phyloP scores from a whole-genome alignment of 2,329 filamentous ascomycete genomes.

The Aspergillus aculeatus region DNA sequence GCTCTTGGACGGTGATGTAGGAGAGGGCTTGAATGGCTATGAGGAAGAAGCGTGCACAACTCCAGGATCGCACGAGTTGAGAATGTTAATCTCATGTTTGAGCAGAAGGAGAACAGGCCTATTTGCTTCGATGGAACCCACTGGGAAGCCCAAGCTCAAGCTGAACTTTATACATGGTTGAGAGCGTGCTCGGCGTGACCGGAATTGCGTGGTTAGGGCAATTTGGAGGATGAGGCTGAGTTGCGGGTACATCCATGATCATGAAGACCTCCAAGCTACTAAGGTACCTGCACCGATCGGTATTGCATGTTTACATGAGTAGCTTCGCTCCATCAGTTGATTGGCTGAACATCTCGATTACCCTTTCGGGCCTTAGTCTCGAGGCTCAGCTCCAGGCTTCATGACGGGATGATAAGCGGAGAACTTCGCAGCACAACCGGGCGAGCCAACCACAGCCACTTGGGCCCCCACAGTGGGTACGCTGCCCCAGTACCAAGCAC shows the following conservation, averaged over 20 bases:
- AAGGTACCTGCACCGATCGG: not conserved
- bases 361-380: not conserved
- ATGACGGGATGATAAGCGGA: not conserved
- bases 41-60: not conserved
- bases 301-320: not conserved
- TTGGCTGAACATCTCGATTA: not conserved
- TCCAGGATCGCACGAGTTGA: not conserved
- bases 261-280: not conserved
- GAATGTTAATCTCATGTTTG: too few relatives aligned
- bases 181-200: too few relatives aligned
- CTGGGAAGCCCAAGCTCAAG: too few relatives aligned
- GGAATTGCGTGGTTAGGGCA: too few relatives aligned
- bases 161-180: too few relatives aligned
- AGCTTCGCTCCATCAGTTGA: not conserved
- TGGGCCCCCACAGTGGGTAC: not conserved
- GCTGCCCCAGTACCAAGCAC: too few relatives aligned
- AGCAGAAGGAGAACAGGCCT: too few relatives aligned
- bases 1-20: not conserved
- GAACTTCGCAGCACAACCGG: not conserved
- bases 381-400: too few relatives aligned
- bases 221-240: too few relatives aligned
- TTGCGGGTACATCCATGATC: too few relatives aligned
- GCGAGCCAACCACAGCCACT: not conserved
- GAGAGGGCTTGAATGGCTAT: not conserved
- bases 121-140: too few relatives aligned